A percentile compares a stretch with the other conserved stretches of the same genome.
phyloP scores from a whole-genome alignment of 164 flowering plant genomes.

The Taxillus chinensis region DNA sequence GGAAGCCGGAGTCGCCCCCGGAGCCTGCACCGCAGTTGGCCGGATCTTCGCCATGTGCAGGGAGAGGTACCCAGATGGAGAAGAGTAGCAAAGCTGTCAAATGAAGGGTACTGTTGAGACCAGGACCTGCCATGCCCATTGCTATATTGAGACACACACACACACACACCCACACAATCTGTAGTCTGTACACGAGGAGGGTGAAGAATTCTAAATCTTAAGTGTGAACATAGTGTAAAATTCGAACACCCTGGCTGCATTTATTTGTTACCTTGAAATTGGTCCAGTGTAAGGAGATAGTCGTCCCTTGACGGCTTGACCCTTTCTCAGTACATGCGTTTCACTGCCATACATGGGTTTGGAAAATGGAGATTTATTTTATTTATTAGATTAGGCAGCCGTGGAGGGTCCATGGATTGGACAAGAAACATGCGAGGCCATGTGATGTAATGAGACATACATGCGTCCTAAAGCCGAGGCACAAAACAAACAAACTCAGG shows the following conservation, averaged over 20 bases:
- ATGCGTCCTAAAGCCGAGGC: constrained; percentile 35
- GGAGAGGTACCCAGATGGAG: constrained; percentile 12
- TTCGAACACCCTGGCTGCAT: too few species aligned
- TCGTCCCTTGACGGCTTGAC: too few species aligned
- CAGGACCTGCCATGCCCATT: constrained; percentile 23
- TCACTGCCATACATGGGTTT: constrained; percentile 6
- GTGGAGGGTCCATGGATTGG: background rate
- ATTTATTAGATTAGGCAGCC: background rate
- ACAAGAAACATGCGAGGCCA: background rate
- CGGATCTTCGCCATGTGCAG: constrained; percentile 24
- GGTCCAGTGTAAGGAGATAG: too few species aligned
- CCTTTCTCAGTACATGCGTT: too few species aligned
- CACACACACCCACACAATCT: background rate
- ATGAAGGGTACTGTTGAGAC: background rate
- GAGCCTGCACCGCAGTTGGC: constrained; percentile 35
- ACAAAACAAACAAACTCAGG: constrained; percentile 15
- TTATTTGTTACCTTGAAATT: too few species aligned
- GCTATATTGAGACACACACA: constrained; percentile 1
- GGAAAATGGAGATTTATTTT: background rate
- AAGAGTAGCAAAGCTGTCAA: constrained; percentile 18
- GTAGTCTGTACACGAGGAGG: too few species aligned
- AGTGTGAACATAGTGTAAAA: too few species aligned
- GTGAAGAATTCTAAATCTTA: too few species aligned
- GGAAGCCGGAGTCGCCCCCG: constrained; percentile 27
- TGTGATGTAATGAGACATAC: constrained; percentile 10